Percentiles rank a stretch among this genome's conserved stretches.
phyloP scores from a whole-genome alignment of 164 flowering plant genomes.

The Chloranthus sessilifolius region DNA sequence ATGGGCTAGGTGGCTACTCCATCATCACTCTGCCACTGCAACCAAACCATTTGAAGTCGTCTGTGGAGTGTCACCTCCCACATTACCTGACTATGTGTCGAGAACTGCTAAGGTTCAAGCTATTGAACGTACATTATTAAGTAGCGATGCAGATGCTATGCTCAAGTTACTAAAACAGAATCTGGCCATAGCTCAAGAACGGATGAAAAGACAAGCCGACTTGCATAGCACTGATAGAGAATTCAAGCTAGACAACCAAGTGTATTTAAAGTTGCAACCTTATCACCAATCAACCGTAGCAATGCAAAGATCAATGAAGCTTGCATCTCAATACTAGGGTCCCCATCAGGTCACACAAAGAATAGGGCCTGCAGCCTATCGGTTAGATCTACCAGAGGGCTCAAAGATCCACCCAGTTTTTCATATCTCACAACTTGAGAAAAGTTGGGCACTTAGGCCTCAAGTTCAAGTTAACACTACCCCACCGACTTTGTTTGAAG shows the following conservation, averaged over 20 bases:
- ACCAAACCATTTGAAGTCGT: not conserved
- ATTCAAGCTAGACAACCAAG: not conserved
- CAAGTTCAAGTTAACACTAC: too few species aligned
- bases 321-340: not conserved
- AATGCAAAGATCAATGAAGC: not conserved
- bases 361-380: not conserved
- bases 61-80: not conserved
- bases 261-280: slow-evolving; percentile 1
- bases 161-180: not conserved
- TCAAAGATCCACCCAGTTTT: slow-evolving; percentile 1
- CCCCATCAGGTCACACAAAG: not conserved
- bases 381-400: not conserved
- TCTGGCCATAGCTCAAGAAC: not conserved
- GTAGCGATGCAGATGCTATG: not conserved
- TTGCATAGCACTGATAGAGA: not conserved
- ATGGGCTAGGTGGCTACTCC: too few species aligned
- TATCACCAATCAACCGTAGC: not conserved
- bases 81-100: not conserved
- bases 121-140: not conserved
- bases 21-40: not conserved
- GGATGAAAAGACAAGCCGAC: not conserved
- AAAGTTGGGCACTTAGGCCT: too few species aligned
- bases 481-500: too few species aligned
- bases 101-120: not conserved
- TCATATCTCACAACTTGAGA: not conserved